Base-by-base conservation (phyloP, 139 green algal species). In the Chlamydomonas eustigma region DNA sequence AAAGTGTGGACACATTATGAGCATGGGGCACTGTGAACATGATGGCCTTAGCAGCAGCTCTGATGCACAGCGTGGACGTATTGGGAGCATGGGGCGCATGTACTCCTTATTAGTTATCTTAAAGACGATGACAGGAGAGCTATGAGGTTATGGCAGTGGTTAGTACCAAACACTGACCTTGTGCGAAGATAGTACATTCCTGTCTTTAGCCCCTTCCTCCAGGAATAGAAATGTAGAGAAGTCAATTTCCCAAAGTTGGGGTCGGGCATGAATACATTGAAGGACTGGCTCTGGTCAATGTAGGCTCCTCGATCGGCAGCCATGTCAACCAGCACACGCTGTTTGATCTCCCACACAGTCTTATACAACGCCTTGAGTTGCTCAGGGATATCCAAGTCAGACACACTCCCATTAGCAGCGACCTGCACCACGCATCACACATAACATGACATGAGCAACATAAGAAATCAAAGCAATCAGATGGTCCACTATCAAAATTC, bases 21-120 rank as follows among this genome's bases (percentile, higher is more conserved):
- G n/a, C n/a, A n/a, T n/a, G n/a, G n/a, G n/a, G n/a, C n/a, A 99
- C 95, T 1, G 95, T 99, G 86, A 99, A 99, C 92, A 98, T 97
- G 88, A 99, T 98, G 78, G 95, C 95, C 74, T 99, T 94, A 1
- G 94, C 95, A 31, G 95, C 95, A 37, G 92, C 85, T 67, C 92
- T 85, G 73, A 28, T 37, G 50, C 50, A 22, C n/a, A n/a, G n/a
- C n/a, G n/a, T n/a, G n/a, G n/a, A n/a, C n/a, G n/a, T n/a, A n/a
- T n/a, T n/a, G n/a, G n/a, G n/a, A n/a, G n/a, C n/a, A n/a, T n/a
- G n/a, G n/a, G n/a, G n/a, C n/a, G 99, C 95, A n/a, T n/a, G n/a
- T n/a, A n/a, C n/a, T n/a, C n/a, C n/a, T n/a, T n/a, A n/a, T n/a
- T n/a, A n/a, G n/a, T n/a, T n/a, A n/a, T n/a, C n/a, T n/a, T n/a